Conservation (phyloP, 2,329 filamentous ascomycete genomes). For the Clonostachys byssicola region DNA sequence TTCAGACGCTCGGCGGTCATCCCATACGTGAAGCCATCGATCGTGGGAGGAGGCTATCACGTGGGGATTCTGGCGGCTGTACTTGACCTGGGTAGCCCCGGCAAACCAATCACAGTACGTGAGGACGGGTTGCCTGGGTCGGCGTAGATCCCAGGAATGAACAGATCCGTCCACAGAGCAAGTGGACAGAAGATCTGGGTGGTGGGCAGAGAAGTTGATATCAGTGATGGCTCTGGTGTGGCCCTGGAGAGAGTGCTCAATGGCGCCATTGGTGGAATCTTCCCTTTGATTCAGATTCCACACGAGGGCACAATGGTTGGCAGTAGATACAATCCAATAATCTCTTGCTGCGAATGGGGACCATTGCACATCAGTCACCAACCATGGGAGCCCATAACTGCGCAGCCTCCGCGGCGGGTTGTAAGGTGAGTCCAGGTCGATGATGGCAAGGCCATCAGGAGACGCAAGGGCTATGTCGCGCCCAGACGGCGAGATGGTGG, state of each 20-base stretch:
- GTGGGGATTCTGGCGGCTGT: slow-evolving; percentile 82
- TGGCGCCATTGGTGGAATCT: slow-evolving; percentile 64
- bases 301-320: slow-evolving; percentile 89
- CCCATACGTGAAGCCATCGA: slow-evolving; percentile 84
- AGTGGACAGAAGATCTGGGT: slow-evolving; percentile 84
- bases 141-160: slow-evolving; percentile 85
- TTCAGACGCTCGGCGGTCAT: slow-evolving; percentile 72
- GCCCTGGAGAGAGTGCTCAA: slow-evolving; percentile 84
- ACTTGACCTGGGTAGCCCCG: slow-evolving; percentile 92
- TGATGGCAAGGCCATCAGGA: slow-evolving; percentile 84
- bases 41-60: slow-evolving; percentile 90
- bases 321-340: slow-evolving; percentile 91
- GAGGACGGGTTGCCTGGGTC: slow-evolving; percentile 66
- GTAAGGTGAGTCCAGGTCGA: slow-evolving; percentile 87
- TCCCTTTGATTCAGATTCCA: slow-evolving; percentile 85
- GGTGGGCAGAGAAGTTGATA: slow-evolving; percentile 92
- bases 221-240: slow-evolving; percentile 87
- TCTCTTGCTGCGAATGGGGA: slow-evolving; percentile 86
- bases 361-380: slow-evolving; percentile 95
- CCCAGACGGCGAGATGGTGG: slow-evolving; percentile 88
- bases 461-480: slow-evolving; percentile 88
- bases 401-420: slow-evolving; percentile 78
- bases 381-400: slow-evolving; percentile 85
- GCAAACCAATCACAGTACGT: slow-evolving; percentile 92
- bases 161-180: slow-evolving; percentile 92